Conservation (phyloP, 106 monocot species). For the Allium sativum region DNA sequence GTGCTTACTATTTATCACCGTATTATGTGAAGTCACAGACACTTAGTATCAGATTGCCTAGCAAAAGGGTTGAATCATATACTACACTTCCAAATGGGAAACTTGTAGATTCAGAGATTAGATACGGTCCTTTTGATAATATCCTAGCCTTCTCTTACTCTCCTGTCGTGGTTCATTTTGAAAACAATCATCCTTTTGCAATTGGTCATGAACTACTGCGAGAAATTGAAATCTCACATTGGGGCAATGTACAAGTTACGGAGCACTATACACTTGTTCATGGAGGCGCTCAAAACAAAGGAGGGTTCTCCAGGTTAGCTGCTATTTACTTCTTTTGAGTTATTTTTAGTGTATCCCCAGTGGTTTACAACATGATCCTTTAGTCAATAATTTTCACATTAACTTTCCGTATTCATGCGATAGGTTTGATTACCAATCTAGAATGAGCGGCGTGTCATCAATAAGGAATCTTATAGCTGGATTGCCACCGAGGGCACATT, state of each 20-base stretch:
- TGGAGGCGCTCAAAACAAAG: slow-evolving; percentile 75
- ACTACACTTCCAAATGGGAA: slow-evolving; percentile 71
- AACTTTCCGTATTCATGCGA: slow-evolving; percentile 5
- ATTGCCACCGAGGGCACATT: slow-evolving; percentile 90
- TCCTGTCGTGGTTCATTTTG: slow-evolving; percentile 75
- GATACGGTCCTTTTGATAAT: slow-evolving; percentile 82
- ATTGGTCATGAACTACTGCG: slow-evolving; percentile 63
- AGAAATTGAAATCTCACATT: slow-evolving; percentile 95
- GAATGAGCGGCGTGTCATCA: slow-evolving; percentile 58
- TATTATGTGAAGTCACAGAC: slow-evolving; percentile 75
- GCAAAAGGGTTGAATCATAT: slow-evolving; percentile 82
- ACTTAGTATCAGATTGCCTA: slow-evolving; percentile 63
- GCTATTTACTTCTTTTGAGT: neutral
- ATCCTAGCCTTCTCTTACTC: slow-evolving; percentile 56
- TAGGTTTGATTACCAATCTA: slow-evolving; percentile 88
- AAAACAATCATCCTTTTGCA: slow-evolving; percentile 80
- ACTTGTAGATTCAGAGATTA: slow-evolving; percentile 65
- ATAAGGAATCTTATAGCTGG: slow-evolving; percentile 64
- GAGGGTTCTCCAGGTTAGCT: slow-evolving; percentile 80
- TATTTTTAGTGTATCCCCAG: neutral
- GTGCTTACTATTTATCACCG: slow-evolving; percentile 75
- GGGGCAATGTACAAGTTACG: slow-evolving; percentile 88
- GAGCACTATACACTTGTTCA: slow-evolving; percentile 86
- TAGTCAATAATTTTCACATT: neutral
- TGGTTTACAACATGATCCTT: too few relatives aligned